Evolutionary conservation across 441 rosid species (phyloP).

Genomic region (Gossypium lobatum): DNA sequence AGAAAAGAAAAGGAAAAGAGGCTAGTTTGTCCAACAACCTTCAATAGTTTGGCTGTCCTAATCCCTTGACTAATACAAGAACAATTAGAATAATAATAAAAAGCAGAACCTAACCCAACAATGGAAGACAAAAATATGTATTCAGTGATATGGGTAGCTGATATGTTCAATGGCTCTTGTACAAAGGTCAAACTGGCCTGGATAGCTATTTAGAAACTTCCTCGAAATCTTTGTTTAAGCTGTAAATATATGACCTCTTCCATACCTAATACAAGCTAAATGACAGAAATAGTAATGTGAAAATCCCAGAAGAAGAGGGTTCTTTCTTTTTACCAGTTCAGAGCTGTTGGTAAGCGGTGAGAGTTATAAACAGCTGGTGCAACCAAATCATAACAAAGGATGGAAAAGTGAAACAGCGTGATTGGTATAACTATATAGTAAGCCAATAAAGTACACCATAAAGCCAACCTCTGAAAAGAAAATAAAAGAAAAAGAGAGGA

Average conservation of each 20-base stretch:
- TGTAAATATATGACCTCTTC: slow-evolving; percentile 20
- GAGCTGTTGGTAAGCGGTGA: background rate
- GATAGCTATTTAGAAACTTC: slow-evolving; percentile 21
- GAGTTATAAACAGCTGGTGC: background rate
- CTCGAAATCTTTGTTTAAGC: background rate
- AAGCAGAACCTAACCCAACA: slow-evolving; percentile 24
- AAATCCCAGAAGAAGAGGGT: background rate
- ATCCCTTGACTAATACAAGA: slow-evolving; percentile 5
- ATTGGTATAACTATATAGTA: background rate
- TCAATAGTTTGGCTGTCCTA: slow-evolving; percentile 17
- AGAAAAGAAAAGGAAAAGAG: no score
- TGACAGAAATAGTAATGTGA: background rate
- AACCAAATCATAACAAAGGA: background rate
- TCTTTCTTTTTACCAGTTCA: background rate
- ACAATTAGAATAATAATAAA: background rate
- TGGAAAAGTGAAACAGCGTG: slow-evolving; percentile 2
- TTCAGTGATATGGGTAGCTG: background rate
- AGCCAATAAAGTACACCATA: background rate
- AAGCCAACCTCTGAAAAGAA: background rate
- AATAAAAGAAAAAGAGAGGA: background rate
- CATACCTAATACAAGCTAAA: slow-evolving; percentile 27
- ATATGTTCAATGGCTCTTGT: slow-evolving; percentile 11
- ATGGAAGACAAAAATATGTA: background rate
- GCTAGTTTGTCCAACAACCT: slow-evolving; percentile 30
- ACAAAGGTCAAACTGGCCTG: slow-evolving; percentile 20